These are phyloP conservation scores for Macrotyloma uniflorum DNA, from an alignment of 306 rosid species.

Conservation along the genomic window DNA sequence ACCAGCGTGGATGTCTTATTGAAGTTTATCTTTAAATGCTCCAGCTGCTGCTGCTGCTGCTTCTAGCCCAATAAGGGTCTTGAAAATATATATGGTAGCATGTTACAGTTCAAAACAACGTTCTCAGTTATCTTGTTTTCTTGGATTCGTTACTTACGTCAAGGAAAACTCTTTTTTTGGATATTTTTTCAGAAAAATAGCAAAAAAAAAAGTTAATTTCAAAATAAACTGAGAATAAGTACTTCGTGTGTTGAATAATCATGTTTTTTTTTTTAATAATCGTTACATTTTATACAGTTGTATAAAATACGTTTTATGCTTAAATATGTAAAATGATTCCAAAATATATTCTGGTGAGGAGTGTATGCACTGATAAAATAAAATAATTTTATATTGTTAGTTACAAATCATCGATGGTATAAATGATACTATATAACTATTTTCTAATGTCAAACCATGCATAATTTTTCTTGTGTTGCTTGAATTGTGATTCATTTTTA, in stretches of 20 bases:
- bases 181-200: background rate
- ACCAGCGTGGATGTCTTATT: constrained; percentile 37
- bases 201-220: background rate
- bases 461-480: no score
- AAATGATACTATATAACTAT: no score
- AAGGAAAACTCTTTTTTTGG: background rate
- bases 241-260: background rate
- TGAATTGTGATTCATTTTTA: no score
- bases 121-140: background rate
- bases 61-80: background rate
- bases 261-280: background rate
- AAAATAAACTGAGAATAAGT: background rate
- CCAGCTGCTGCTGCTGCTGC: background rate
- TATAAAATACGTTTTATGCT: background rate
- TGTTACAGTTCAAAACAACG: background rate
- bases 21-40: background rate
- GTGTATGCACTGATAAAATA: no score
- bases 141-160: background rate
- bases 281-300: background rate
- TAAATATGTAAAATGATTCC: background rate
- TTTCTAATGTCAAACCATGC: no score
- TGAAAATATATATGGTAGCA: background rate
- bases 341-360: background rate
- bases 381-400: no score
- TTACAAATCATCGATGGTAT: no score